Evolutionary conservation across 306 rosid species (phyloP), one percentile per base, ranked within the genome.

Genomic region (Oemleria cerasiformis): DNA sequence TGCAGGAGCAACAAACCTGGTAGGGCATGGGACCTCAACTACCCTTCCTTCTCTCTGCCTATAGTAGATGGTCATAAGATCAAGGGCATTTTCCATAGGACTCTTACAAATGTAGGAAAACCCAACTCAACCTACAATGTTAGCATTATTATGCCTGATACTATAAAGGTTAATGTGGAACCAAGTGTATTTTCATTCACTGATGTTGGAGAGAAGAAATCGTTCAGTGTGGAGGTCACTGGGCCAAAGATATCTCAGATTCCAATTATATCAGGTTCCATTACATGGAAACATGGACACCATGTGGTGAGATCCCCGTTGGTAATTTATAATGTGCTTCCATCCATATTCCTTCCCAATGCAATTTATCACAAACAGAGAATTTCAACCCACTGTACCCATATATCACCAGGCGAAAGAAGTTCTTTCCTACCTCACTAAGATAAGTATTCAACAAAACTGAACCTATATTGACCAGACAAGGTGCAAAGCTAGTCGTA

Each of bases 21-120:
- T 23, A 62, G 49, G 50, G 75, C 67, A 45, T 73, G 78, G 78
- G 72, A 80, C 77, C 69, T 71, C 9, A 84, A 80, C 57, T 71
- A 77, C 62, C 87, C 79, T 10, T 77, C 82, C 48, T 73, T 77
- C 58, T 56, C 81, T 23, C 45, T 72, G 38, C 65, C 79, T 16
- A 41, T 63, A 63, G 76, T 43, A 62, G 77, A 80, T 4, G 76
- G 72, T 6, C 63, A 74, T 0, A 56, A 56, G 55, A 65, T 83
- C 25, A 38, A 10, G 34, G 80, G 78, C 23, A 71, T 51, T 39
- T 84, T 84, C 67, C 53, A 38, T 50, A 70, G 80, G 66, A 75
- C 40, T 38, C 70, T 80, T 13, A 76, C 84, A 38, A 76, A 81
- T 19, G 84, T 73, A 58, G 77, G 88, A 16, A 7, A 49, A 9